A percentile compares a stretch with the other conserved stretches of the same genome.
phyloP scores from a whole-genome alignment of 2,329 filamentous ascomycete genomes.

The Pseudogymnoascus sp. region DNA sequence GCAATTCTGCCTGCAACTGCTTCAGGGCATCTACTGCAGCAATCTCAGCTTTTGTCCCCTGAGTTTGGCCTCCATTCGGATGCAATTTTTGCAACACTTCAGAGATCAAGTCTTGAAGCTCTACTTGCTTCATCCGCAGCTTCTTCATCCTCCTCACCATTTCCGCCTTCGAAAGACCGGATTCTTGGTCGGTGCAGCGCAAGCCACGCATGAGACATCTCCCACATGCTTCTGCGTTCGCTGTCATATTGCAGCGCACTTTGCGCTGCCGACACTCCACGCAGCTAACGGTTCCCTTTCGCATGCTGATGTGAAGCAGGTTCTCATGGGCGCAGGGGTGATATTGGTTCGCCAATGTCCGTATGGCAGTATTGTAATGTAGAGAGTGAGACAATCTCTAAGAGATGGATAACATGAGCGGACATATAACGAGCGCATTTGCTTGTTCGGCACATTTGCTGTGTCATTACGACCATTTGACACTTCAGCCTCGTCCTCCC shows the following conservation, averaged over 20 bases:
- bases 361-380: neutral
- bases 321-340: neutral
- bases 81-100: slow-evolving; percentile 13
- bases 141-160: slow-evolving; percentile 11
- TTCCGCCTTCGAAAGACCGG: slow-evolving; percentile 9
- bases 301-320: slow-evolving; percentile 23
- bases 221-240: slow-evolving; percentile 33
- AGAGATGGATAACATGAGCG: neutral
- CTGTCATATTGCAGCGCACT: slow-evolving; percentile 38
- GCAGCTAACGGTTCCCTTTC: slow-evolving; percentile 30
- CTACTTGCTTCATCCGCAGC: slow-evolving; percentile 16
- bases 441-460: neutral
- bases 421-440: neutral
- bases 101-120: slow-evolving; percentile 23
- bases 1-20: neutral
- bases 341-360: neutral
- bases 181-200: slow-evolving; percentile 37
- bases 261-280: slow-evolving; percentile 40
- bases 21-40: neutral
- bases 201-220: slow-evolving; percentile 38
- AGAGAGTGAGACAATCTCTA: neutral
- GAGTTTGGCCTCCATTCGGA: neutral
- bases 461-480: neutral
- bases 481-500: neutral
- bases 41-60: neutral